A percentile compares a stretch with the other conserved stretches of the same genome.
phyloP scores from a whole-genome alignment of 805 yeast species.

The Nematodospora valgi region DNA sequence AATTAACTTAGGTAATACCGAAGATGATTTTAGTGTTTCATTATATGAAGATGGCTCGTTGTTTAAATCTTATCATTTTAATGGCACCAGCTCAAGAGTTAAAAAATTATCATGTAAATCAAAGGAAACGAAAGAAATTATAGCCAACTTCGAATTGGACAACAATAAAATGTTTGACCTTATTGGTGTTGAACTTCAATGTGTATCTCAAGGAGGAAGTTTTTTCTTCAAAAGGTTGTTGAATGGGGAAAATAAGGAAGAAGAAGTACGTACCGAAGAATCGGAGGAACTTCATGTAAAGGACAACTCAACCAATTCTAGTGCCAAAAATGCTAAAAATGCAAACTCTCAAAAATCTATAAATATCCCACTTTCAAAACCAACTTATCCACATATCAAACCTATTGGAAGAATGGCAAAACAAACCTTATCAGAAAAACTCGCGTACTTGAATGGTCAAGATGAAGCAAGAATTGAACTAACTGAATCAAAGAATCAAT shows the following conservation, averaged over 20 bases:
- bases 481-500: slow-evolving; percentile 59
- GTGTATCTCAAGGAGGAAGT: slow-evolving; percentile 24
- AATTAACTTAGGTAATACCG: slow-evolving; percentile 35
- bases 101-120: slow-evolving; percentile 40
- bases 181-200: slow-evolving; percentile 42
- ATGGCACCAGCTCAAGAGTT: slow-evolving; percentile 17
- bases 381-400: slow-evolving; percentile 40
- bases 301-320: slow-evolving; percentile 12
- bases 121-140: slow-evolving; percentile 20
- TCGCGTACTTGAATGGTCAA: slow-evolving; percentile 48
- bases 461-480: slow-evolving; percentile 54
- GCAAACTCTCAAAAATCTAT: slow-evolving; percentile 20
- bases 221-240: slow-evolving; percentile 25
- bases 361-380: slow-evolving; percentile 37
- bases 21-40: slow-evolving; percentile 26
- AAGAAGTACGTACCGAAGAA: slow-evolving; percentile 10
- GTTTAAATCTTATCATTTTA: slow-evolving; percentile 23
- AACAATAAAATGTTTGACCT: slow-evolving; percentile 50
- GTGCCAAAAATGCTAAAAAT: slow-evolving; percentile 14
- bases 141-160: slow-evolving; percentile 44
- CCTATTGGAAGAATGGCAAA: slow-evolving; percentile 40
- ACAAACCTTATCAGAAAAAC: slow-evolving; percentile 41
- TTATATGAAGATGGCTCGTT: slow-evolving; percentile 39
- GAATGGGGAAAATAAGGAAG: slow-evolving; percentile 20
- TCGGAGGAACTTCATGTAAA: slow-evolving; percentile 12